A percentile compares a stretch with the other conserved stretches of the same genome.
These are phyloP conservation scores for Ustilago shanxiensis DNA, from an alignment of 1,284 basidiomycete species.

Conservation along the genomic window DNA sequence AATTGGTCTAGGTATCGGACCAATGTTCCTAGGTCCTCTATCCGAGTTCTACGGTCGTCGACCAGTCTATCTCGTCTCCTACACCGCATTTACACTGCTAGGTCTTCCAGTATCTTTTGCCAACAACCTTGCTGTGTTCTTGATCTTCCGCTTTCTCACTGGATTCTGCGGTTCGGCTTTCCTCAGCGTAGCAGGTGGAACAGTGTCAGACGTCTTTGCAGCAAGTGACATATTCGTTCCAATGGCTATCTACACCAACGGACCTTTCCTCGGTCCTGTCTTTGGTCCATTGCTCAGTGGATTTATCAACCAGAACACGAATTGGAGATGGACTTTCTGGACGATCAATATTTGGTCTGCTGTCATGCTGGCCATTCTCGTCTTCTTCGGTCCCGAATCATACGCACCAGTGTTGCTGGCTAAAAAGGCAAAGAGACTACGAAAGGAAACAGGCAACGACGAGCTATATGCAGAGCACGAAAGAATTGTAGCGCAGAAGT, in stretches of 20 bases:
- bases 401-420: conserved; percentile 67
- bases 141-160: conserved; percentile 66
- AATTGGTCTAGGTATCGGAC: conserved; percentile 71
- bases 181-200: conserved; percentile 60
- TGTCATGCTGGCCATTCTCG: conserved; percentile 59
- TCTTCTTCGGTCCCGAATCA: conserved; percentile 68
- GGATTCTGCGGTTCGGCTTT: conserved; percentile 67
- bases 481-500: conserved; percentile 26
- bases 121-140: conserved; percentile 64
- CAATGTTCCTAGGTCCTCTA: conserved; percentile 73
- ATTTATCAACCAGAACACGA: conserved; percentile 63
- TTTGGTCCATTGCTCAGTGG: conserved; percentile 54
- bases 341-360: conserved; percentile 63
- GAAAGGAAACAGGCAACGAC: conserved; percentile 63
- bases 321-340: conserved; percentile 70
- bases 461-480: conserved; percentile 50
- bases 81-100: conserved; percentile 49
- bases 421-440: conserved; percentile 60
- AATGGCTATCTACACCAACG: conserved; percentile 69
- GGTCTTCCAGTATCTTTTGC: conserved; percentile 59
- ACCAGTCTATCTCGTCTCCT: conserved; percentile 59
- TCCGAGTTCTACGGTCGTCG: conserved; percentile 75
- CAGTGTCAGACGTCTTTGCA: conserved; percentile 60
- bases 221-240: conserved; percentile 64
- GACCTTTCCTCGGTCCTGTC: conserved; percentile 63